Conservation (phyloP, 179 eudicot genomes). For the Gypsophila paniculata region DNA sequence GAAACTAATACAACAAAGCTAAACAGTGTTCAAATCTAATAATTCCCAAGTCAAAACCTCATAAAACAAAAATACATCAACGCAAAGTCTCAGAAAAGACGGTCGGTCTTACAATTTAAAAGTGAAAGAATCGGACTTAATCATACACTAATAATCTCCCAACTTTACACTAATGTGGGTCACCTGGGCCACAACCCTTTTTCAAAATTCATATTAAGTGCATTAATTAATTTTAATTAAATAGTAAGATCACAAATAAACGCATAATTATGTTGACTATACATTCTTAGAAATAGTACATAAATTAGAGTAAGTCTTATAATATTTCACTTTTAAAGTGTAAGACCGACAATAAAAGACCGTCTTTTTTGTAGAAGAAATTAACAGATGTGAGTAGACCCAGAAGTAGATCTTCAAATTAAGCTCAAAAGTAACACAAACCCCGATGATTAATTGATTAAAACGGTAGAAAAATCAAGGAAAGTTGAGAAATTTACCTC, state of each 20-base stretch:
- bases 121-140: too few relatives aligned
- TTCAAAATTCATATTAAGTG: slow-evolving; percentile 13
- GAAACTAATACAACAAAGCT: neutral
- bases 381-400: slow-evolving; percentile 1
- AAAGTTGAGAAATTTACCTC: slow-evolving; percentile 19
- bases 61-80: slow-evolving; percentile 4
- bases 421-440: slow-evolving; percentile 4
- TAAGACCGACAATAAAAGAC: too few relatives aligned
- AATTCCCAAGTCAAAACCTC: slow-evolving; percentile 8
- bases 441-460: slow-evolving; percentile 8
- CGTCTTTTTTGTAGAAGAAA: neutral
- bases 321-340: too few relatives aligned
- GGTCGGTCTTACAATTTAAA: too few relatives aligned
- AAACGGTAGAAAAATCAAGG: neutral
- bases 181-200: slow-evolving; percentile 29
- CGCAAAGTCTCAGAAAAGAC: too few relatives aligned
- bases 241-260: slow-evolving; percentile 4
- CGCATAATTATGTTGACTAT: neutral
- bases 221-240: slow-evolving; percentile 10
- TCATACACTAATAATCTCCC: neutral
- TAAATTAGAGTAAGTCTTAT: neutral
- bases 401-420: slow-evolving; percentile 30
- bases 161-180: slow-evolving; percentile 29
- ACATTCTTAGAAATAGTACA: slow-evolving; percentile 4
- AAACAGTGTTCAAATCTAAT: slow-evolving; percentile 13